A percentile compares a stretch with the other conserved stretches of the same genome.
phyloP scores from a whole-genome alignment of 495 filamentous ascomycete genomes.

The Staphylotrichum longicolle region DNA sequence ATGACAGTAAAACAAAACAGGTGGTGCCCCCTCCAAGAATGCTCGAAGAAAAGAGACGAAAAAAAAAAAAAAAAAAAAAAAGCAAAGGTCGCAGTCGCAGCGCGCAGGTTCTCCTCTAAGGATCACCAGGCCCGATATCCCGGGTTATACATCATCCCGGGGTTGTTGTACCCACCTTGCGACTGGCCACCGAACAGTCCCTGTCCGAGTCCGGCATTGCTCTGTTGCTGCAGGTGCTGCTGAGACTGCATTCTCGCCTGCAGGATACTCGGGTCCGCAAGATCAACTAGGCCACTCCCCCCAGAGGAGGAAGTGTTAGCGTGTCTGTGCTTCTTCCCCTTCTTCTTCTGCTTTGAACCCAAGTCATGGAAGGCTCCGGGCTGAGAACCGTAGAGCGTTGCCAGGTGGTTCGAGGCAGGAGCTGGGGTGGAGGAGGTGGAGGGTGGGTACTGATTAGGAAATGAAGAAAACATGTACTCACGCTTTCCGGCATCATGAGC shows the following conservation, averaged over 20 bases:
- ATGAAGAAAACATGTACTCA: slow-evolving; percentile 80
- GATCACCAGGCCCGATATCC: slow-evolving; percentile 71
- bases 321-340: slow-evolving; percentile 99
- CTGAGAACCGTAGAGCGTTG: slow-evolving; percentile 86
- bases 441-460: slow-evolving; percentile 73
- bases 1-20: slow-evolving; percentile 28
- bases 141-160: slow-evolving; percentile 80
- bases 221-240: slow-evolving; percentile 73
- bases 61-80: slow-evolving; percentile 16
- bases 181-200: slow-evolving; percentile 85
- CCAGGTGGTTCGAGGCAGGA: slow-evolving; percentile 81
- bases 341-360: slow-evolving; percentile 97
- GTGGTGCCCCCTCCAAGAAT: slow-evolving; percentile 25
- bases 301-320: slow-evolving; percentile 99
- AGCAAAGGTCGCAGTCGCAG: slow-evolving; percentile 4
- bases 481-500: slow-evolving; percentile 84
- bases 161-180: slow-evolving; percentile 99
- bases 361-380: slow-evolving; percentile 78
- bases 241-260: slow-evolving; percentile 94
- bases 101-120: slow-evolving; percentile 1
- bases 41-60: slow-evolving; percentile 14
- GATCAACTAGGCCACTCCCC: slow-evolving; percentile 96
- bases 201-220: slow-evolving; percentile 77
- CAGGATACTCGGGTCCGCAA: slow-evolving; percentile 99
- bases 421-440: slow-evolving; percentile 79